Base-by-base conservation (phyloP, 768 basidiomycete species). In the Amanita subjunquillea region DNA sequence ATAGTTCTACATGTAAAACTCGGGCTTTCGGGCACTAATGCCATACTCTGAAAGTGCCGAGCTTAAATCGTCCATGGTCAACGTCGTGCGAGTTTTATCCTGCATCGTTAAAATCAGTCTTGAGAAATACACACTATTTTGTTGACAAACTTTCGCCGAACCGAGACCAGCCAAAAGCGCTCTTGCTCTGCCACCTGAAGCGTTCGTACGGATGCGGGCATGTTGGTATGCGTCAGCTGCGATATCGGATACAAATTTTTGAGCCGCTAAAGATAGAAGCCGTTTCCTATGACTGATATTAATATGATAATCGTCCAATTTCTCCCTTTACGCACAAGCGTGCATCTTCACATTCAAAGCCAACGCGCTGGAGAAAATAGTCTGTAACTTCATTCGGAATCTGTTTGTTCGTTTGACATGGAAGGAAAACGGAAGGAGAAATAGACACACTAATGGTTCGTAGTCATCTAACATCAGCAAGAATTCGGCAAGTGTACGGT, bases 321-420 rank as follows among this genome's bases (percentile, higher is more conserved):
- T 43, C 23, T 29, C 48, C 25, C 36, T 44, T 30, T 30, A 58
- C 60, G 48, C 40, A 96, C 93, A 98, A 67, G 61, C 95, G 82
- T 46, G 92, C 81, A 62, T 98, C 95, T 56, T 93, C 86, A 61
- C 89, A 94, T 59, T 97, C 93, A 66, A 97, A 97, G 1, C 95
- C 96, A 17, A 94, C 89, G 51, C 86, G 79, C 65, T 98, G 93
- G 9, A 99, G 80, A 69, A 96, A 98, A 67, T 94, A 96, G 62
- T 96, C 91, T 3, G 94, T 96, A 22, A 99, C 91, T 67, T 98
- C 94, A 64, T 92, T 95, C 0, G 95, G 95, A 56, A 98, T 91
- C 94, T 97, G 63, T 9, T 40, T 4, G 23, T 8, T 49, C 32
- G 29, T 36, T 41, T 51, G 45, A 27, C 13, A 54, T 45, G 20